phyloP scores from a whole-genome alignment of 2,329 filamentous ascomycete species.

The Cercospora beticola region DNA sequence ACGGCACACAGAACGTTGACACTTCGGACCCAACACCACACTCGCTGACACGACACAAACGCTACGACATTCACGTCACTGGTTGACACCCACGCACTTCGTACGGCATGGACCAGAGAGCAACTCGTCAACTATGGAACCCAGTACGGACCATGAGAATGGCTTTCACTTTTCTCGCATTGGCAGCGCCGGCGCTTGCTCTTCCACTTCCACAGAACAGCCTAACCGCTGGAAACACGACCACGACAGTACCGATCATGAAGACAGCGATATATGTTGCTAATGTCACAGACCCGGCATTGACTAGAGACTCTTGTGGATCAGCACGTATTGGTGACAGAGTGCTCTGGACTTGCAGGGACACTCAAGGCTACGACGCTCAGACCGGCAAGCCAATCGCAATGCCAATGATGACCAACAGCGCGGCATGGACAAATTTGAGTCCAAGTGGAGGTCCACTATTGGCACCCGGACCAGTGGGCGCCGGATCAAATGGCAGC shows the following conservation, averaged over 20 bases:
- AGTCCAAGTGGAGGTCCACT: slow-evolving; percentile 12
- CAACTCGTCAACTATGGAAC: neutral
- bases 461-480: slow-evolving; percentile 15
- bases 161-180: neutral
- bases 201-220: slow-evolving; percentile 7
- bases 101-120: neutral
- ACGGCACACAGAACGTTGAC: neutral
- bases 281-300: slow-evolving; percentile 27
- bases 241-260: slow-evolving; percentile 16
- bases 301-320: slow-evolving; percentile 31
- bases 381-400: slow-evolving; percentile 7
- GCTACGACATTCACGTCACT: neutral
- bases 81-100: neutral
- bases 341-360: slow-evolving; percentile 32
- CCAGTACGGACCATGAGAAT: neutral
- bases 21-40: neutral
- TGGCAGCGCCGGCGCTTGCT: slow-evolving; percentile 17
- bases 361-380: slow-evolving; percentile 23
- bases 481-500: slow-evolving; percentile 22
- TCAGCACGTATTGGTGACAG: slow-evolving; percentile 23
- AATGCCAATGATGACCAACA: slow-evolving; percentile 25
- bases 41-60: neutral
- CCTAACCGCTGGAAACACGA: neutral
- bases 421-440: slow-evolving; percentile 28
- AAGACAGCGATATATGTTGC: slow-evolving; percentile 22